These are phyloP conservation scores for Acer saccharum DNA, from an alignment of 345 rosid species.

Conservation along the genomic window DNA sequence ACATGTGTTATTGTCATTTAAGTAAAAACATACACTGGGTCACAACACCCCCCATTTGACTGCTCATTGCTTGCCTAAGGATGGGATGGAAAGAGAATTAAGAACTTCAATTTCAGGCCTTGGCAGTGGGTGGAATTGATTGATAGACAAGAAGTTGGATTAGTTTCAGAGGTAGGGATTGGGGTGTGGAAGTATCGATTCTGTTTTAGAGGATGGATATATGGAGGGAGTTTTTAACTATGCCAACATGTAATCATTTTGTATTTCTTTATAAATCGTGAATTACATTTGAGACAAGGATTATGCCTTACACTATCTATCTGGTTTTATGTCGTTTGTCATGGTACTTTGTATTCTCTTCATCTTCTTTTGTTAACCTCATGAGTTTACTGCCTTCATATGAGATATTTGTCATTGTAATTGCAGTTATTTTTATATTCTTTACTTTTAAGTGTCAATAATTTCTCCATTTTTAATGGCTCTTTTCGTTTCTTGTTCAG, in stretches of 20 bases:
- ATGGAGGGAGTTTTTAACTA: background rate
- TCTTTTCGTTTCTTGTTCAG: conserved; percentile 46
- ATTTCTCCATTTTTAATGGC: conserved; percentile 22
- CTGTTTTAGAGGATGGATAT: background rate
- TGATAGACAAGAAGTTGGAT: background rate
- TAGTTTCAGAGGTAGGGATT: background rate
- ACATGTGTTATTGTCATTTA: background rate
- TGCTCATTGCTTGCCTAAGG: background rate
- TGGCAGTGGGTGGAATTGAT: background rate
- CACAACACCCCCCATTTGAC: background rate
- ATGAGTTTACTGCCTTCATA: background rate
- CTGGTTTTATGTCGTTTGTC: background rate
- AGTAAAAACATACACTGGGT: background rate
- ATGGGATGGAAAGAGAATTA: background rate
- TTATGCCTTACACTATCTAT: background rate
- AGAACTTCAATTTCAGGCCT: background rate
- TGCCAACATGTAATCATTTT: background rate
- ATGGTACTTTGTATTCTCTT: background rate
- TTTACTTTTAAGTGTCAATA: background rate
- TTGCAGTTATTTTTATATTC: conserved; percentile 9
- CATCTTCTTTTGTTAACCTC: background rate
- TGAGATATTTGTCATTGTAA: background rate
- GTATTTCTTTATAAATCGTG: background rate
- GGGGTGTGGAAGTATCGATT: background rate
- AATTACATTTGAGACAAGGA: background rate